Evolutionary conservation across 768 basidiomycete species (phyloP).

Genomic region (Naganishia friedmannii): DNA sequence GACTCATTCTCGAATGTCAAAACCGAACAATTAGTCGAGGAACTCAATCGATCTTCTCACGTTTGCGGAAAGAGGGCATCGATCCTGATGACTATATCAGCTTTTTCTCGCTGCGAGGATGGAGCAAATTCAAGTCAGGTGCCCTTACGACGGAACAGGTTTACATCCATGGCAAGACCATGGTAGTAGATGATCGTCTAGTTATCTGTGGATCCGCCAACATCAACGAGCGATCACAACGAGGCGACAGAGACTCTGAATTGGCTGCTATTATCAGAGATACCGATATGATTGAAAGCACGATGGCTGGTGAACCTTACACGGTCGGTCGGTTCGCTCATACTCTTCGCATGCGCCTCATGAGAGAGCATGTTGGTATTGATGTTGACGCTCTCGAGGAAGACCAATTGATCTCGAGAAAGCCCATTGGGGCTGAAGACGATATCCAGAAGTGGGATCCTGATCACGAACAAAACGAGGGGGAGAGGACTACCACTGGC

Average conservation of each 20-base stretch:
- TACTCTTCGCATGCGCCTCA: constrained; percentile 82
- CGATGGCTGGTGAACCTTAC: constrained; percentile 90
- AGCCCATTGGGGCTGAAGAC: constrained; percentile 58
- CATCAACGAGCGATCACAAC: constrained; percentile 93
- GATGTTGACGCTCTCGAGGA: constrained; percentile 86
- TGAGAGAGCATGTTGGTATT: constrained; percentile 93
- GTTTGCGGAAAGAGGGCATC: constrained; percentile 80
- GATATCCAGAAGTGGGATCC: constrained; percentile 71
- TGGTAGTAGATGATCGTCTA: constrained; percentile 84
- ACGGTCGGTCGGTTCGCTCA: constrained; percentile 97
- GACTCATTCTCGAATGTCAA: constrained; percentile 93
- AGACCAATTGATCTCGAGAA: constrained; percentile 63
- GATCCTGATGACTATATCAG: constrained; percentile 89
- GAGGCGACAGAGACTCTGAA: constrained; percentile 96
- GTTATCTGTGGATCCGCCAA: constrained; percentile 67
- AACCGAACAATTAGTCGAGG: constrained; percentile 83
- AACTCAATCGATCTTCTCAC: constrained; percentile 82
- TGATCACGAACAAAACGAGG: constrained; percentile 61
- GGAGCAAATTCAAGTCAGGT: constrained; percentile 84
- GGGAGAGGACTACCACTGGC: constrained; percentile 40
- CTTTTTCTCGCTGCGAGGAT: constrained; percentile 85
- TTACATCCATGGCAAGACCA: constrained; percentile 81
- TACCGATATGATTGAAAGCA: constrained; percentile 92
- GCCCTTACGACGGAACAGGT: constrained; percentile 87
- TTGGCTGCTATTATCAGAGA: constrained; percentile 87